Conservation (phyloP, 129 eudicot species). For the Flaveria sonorensis region DNA sequence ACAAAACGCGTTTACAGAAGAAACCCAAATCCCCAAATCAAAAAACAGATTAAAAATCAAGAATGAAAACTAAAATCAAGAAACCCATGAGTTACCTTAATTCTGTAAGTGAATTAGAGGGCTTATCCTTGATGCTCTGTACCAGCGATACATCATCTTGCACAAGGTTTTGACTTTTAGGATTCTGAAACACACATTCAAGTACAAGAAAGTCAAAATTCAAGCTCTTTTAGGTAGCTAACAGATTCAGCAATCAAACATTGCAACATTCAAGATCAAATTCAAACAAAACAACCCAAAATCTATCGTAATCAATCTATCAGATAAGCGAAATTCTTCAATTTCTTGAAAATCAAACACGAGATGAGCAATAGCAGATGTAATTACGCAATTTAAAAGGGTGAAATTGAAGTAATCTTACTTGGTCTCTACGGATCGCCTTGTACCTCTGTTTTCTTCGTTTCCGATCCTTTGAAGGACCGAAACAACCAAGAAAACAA, state of each 20-base stretch:
- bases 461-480: slow-evolving; percentile 58
- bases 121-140: slow-evolving; percentile 30
- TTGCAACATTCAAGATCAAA: neutral
- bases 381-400: neutral
- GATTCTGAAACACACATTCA: slow-evolving; percentile 44
- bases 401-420: slow-evolving; percentile 30
- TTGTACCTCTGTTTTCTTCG: slow-evolving; percentile 51
- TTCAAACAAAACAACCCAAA: neutral
- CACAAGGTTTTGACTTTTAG: slow-evolving; percentile 23
- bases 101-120: slow-evolving; percentile 42
- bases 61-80: neutral
- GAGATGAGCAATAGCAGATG: too few species aligned
- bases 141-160: slow-evolving; percentile 35
- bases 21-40: neutral
- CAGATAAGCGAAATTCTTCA: neutral
- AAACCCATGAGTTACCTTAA: slow-evolving; percentile 37
- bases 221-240: neutral
- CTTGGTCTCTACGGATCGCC: slow-evolving; percentile 54
- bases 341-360: slow-evolving; percentile 8
- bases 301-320: neutral
- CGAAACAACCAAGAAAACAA: slow-evolving; percentile 97
- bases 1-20: neutral
- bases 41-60: neutral
- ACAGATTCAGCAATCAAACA: neutral
- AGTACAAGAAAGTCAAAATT: neutral